Percentiles rank a stretch among this genome's conserved stretches.
phyloP scores from a whole-genome alignment of 371 early-diverging fungal genomes.

The Mortierella sp. region DNA sequence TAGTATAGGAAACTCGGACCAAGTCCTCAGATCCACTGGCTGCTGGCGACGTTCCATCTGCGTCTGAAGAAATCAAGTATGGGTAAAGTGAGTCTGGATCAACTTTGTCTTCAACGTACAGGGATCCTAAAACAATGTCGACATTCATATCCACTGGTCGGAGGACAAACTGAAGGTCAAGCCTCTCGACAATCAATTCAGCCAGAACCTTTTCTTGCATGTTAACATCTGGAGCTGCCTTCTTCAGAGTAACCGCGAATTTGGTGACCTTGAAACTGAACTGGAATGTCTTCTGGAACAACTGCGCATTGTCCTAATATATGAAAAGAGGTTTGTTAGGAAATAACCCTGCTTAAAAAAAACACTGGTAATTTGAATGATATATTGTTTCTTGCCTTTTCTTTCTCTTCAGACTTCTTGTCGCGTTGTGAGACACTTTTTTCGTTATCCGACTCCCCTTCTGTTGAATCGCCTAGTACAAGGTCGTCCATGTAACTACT shows the following conservation, averaged over 20 bases:
- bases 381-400: constrained; percentile 16
- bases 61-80: constrained; percentile 77
- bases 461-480: constrained; percentile 47
- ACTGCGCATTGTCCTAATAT: constrained; percentile 43
- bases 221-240: constrained; percentile 59
- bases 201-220: constrained; percentile 70
- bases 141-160: constrained; percentile 83
- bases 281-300: constrained; percentile 69
- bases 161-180: constrained; percentile 76
- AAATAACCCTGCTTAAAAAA: background rate
- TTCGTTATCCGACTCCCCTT: constrained; percentile 47
- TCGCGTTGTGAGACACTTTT: constrained; percentile 7
- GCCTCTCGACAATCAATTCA: constrained; percentile 77
- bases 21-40: constrained; percentile 62
- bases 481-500: constrained; percentile 37
- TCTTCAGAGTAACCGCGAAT: constrained; percentile 75
- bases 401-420: constrained; percentile 29
- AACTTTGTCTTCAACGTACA: constrained; percentile 85
- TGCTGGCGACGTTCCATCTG: constrained; percentile 54
- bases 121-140: constrained; percentile 76
- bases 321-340: background rate
- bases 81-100: constrained; percentile 70
- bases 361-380: background rate
- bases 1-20: constrained; percentile 79
- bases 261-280: constrained; percentile 80